A percentile compares a stretch with the other conserved stretches of the same genome.
Evolutionary conservation across 2,329 filamentous ascomycete genomes (phyloP).

Genomic region (Colletotrichum phormii): DNA sequence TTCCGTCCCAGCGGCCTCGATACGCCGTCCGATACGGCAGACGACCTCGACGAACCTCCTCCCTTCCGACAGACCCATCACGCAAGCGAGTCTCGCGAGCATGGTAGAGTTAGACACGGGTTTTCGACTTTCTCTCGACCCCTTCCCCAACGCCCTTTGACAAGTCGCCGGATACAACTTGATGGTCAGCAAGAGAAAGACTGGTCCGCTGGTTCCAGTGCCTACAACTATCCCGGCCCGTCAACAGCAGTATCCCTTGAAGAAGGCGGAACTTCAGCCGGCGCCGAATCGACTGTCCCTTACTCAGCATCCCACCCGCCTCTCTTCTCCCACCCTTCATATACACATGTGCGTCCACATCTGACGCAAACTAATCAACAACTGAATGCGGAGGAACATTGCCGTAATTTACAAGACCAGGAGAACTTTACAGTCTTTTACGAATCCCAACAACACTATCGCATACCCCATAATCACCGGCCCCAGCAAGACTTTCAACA

Average conservation of each 20-base stretch:
- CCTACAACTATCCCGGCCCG: neutral
- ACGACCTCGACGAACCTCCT: constrained; percentile 20
- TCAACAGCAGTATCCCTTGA: neutral
- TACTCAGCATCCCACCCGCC: neutral
- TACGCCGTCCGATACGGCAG: constrained; percentile 18
- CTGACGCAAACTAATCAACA: neutral
- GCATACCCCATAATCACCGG: neutral
- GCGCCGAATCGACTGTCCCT: neutral
- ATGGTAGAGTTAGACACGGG: neutral
- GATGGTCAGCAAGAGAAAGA: constrained; percentile 9
- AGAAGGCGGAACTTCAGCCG: neutral
- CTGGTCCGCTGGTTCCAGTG: neutral
- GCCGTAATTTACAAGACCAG: neutral
- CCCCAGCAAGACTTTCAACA: constrained; percentile 1
- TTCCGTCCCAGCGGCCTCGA: constrained; percentile 25
- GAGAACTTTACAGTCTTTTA: neutral
- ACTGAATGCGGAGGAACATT: neutral
- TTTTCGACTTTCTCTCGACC: neutral
- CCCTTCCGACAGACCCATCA: constrained; percentile 4
- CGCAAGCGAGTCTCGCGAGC: neutral
- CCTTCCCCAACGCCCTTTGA: neutral
- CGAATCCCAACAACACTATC: neutral
- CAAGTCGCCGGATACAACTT: neutral
- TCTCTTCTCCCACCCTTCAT: neutral
- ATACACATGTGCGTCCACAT: neutral